Conservation (phyloP, 495 filamentous ascomycete species). For the Penicillium mononematosum region DNA sequence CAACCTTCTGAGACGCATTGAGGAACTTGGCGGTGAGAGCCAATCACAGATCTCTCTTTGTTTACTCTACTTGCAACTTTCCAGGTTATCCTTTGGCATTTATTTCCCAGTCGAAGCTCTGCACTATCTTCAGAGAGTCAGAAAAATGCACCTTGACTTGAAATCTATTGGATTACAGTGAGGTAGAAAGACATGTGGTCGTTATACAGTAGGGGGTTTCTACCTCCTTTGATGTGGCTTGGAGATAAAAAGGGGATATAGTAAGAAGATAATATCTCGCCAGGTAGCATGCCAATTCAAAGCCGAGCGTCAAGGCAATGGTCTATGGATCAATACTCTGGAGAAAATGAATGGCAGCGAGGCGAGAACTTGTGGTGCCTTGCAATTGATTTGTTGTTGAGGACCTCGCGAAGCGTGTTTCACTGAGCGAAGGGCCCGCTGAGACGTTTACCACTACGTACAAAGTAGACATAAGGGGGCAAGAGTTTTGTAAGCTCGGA, state of each 20-base stretch:
- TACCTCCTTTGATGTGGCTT: background rate
- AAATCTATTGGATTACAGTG: background rate
- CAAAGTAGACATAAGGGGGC: background rate
- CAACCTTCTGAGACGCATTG: constrained; percentile 16
- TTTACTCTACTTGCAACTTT: background rate
- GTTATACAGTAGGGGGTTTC: background rate
- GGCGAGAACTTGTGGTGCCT: background rate
- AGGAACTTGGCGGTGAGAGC: constrained; percentile 33
- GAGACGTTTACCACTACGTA: background rate
- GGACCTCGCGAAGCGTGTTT: background rate
- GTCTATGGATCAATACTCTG: background rate
- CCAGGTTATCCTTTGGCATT: background rate
- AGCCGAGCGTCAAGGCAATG: background rate
- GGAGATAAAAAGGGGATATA: background rate
- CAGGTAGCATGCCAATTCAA: background rate
- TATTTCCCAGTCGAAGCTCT: background rate
- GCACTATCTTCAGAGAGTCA: background rate
- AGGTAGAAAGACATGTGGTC: background rate
- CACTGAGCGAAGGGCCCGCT: background rate
- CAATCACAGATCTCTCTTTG: constrained; percentile 28
- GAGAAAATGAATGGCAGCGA: too few species aligned
- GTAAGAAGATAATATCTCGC: background rate
- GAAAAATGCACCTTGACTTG: background rate
- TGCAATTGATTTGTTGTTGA: background rate
- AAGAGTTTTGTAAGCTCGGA: background rate